These are phyloP conservation scores for Heritiera littoralis DNA, from an alignment of 345 rosid genomes.

Conservation along the genomic window DNA sequence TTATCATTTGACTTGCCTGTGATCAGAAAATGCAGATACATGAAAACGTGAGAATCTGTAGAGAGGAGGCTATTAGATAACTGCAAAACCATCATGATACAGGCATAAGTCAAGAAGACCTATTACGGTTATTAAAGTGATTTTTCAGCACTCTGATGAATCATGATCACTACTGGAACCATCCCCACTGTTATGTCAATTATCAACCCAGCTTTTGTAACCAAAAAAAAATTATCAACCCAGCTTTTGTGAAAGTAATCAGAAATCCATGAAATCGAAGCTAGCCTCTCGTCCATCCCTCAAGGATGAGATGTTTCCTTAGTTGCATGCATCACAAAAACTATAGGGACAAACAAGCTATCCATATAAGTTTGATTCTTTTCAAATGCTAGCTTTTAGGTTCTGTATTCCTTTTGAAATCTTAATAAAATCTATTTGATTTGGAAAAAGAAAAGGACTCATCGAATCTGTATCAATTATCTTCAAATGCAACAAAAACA, in stretches of 20 bases:
- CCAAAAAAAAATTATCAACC: constrained; percentile 16
- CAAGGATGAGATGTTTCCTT: too few species aligned
- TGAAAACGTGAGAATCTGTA: neutral
- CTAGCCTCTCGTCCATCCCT: neutral
- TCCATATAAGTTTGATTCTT: too few species aligned
- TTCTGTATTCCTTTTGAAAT: too few species aligned
- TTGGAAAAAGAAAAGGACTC: too few species aligned
- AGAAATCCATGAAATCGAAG: constrained; percentile 10
- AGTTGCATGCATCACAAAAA: too few species aligned
- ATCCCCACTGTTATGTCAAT: constrained; percentile 18
- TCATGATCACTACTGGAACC: constrained; percentile 8
- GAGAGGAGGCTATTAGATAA: neutral
- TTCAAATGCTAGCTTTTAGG: too few species aligned
- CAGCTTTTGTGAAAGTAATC: constrained; percentile 12
- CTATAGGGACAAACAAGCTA: neutral
- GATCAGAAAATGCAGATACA: neutral
- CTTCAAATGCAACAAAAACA: too few species aligned
- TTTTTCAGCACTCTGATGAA: too few species aligned
- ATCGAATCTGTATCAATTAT: too few species aligned
- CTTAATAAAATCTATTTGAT: too few species aligned
- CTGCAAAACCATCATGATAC: neutral
- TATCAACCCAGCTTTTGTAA: constrained; percentile 9
- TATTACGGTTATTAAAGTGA: too few species aligned
- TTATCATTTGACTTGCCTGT: neutral
- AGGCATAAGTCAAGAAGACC: too few species aligned